Percentiles rank a stretch among this genome's conserved stretches.
phyloP scores from a whole-genome alignment of 2,329 filamentous ascomycete genomes.

The Exophiala calicioides region DNA sequence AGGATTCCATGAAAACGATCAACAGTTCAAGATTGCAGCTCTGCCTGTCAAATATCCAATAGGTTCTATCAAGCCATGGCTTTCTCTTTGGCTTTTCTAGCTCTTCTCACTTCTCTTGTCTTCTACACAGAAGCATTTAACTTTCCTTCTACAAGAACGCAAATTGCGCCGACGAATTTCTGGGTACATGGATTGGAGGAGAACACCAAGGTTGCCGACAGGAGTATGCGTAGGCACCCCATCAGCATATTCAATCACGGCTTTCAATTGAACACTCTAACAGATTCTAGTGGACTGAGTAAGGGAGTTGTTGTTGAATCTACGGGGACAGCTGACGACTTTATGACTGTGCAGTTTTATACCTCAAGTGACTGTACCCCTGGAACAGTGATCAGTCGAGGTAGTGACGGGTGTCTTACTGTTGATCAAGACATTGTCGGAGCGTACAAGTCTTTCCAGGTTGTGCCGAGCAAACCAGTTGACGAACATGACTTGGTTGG shows the following conservation, averaged over 20 bases:
- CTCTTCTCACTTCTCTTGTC: neutral
- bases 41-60: neutral
- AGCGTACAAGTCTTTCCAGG: slow-evolving; percentile 5
- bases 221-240: slow-evolving; percentile 1
- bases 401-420: neutral
- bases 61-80: neutral
- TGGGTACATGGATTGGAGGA: slow-evolving; percentile 5
- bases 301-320: slow-evolving; percentile 2
- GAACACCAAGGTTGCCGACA: slow-evolving; percentile 1
- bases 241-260: neutral
- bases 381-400: slow-evolving; percentile 1
- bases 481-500: slow-evolving; percentile 1
- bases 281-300: slow-evolving; percentile 1
- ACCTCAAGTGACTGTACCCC: neutral
- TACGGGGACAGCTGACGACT: slow-evolving; percentile 1
- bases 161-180: slow-evolving; percentile 2
- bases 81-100: neutral
- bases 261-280: neutral
- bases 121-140: slow-evolving; percentile 1
- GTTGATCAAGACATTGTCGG: slow-evolving; percentile 2
- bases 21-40: neutral
- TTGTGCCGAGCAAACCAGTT: neutral
- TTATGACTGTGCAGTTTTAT: neutral
- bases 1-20: neutral
- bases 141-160: slow-evolving; percentile 6